A percentile compares a stretch with the other conserved stretches of the same genome.
Conservation (phyloP, 2,329 filamentous ascomycete genomes). For the Cryoendolithus antarcticus region DNA sequence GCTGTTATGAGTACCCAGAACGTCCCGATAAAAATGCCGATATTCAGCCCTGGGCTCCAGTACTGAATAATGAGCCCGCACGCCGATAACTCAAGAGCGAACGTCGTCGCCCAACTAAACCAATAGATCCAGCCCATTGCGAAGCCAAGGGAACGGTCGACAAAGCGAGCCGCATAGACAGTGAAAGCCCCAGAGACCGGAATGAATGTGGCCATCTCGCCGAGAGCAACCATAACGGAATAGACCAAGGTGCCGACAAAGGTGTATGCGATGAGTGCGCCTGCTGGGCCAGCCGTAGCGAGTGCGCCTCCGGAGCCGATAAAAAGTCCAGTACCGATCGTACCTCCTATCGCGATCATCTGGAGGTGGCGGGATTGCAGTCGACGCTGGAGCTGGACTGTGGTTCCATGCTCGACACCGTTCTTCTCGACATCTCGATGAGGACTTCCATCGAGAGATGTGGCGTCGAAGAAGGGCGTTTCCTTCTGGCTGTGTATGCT, state of each 20-base stretch:
- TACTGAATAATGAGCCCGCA: conserved; percentile 28
- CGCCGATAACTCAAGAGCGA: conserved; percentile 27
- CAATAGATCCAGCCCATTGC: conserved; percentile 36
- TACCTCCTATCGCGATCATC: conserved; percentile 26
- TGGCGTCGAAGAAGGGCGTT: conserved; percentile 5
- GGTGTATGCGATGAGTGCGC: conserved; percentile 32
- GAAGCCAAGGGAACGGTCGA: conserved; percentile 34
- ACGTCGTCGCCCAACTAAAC: conserved; percentile 32
- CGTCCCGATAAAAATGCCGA: conserved; percentile 25
- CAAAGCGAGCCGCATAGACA: conserved; percentile 35
- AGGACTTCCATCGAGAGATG: conserved; percentile 4
- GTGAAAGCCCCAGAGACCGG: conserved; percentile 44
- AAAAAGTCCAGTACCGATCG: conserved; percentile 17
- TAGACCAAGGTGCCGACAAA: conserved; percentile 35
- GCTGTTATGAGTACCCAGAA: conserved; percentile 28
- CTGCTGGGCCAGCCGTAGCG: conserved; percentile 28
- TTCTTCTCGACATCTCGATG: neutral
- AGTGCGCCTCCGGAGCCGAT: conserved; percentile 29
- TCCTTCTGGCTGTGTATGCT: neutral
- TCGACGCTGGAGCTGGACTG: conserved; percentile 22
- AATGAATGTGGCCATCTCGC: conserved; percentile 51
- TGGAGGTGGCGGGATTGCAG: conserved; percentile 25
- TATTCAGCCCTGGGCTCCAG: conserved; percentile 29
- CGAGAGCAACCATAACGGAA: conserved; percentile 36
- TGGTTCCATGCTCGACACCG: conserved; percentile 13